These are phyloP conservation scores for Boehmeria nivea DNA, from an alignment of 306 rosid genomes.

Conservation along the genomic window DNA sequence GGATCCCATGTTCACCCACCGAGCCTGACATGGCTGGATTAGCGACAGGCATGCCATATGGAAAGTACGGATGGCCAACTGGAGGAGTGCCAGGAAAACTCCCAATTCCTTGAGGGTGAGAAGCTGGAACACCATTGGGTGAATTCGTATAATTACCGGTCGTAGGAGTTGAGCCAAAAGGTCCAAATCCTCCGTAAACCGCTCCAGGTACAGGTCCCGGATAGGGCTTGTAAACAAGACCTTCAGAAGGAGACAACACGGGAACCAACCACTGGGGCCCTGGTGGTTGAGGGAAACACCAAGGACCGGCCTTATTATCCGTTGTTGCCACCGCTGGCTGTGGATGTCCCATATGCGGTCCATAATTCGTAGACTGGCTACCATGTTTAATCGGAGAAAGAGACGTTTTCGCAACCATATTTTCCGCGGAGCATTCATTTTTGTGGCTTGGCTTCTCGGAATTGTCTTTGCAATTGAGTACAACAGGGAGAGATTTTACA, in stretches of 20 bases:
- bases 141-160: conserved; percentile 50
- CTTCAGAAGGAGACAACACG: conserved; percentile 87
- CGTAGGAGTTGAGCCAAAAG: conserved; percentile 45
- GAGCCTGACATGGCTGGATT: conserved; percentile 50
- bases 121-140: conserved; percentile 49
- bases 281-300: conserved; percentile 68
- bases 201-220: conserved; percentile 56
- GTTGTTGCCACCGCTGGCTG: conserved; percentile 36
- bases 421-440: conserved; percentile 80
- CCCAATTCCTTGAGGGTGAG: conserved; percentile 52
- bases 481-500: conserved; percentile 30
- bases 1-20: conserved; percentile 49
- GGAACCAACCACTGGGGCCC: conserved; percentile 89
- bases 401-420: conserved; percentile 68
- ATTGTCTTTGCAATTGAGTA: conserved; percentile 43
- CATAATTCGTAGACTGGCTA: conserved; percentile 50
- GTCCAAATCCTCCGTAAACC: conserved; percentile 58
- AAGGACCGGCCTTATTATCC: conserved; percentile 50
- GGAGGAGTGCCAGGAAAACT: conserved; percentile 42
- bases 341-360: conserved; percentile 40
- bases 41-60: conserved; percentile 57
- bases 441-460: conserved; percentile 54
- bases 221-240: conserved; percentile 91
- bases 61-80: conserved; percentile 47
- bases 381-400: conserved; percentile 44